phyloP scores from a whole-genome alignment of 805 yeast species.

The Jamesozyma jinghongensis region DNA sequence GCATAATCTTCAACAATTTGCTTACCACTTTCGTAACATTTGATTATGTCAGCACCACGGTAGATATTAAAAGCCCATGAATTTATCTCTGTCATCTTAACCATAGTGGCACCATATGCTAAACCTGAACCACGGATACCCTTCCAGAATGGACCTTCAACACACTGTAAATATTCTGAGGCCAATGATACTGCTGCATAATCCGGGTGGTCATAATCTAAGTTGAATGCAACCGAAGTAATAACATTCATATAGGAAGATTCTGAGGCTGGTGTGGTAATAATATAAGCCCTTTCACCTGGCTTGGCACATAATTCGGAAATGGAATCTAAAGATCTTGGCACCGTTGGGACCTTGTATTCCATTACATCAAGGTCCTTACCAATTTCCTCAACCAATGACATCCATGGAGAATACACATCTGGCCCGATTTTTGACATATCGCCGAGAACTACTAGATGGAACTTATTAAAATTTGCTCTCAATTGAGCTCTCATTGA shows the following conservation, averaged over 20 bases:
- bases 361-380: constrained; percentile 6
- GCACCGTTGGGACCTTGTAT: constrained; percentile 30
- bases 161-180: constrained; percentile 67
- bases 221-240: constrained; percentile 44
- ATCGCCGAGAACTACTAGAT: constrained; percentile 67
- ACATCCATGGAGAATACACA: constrained; percentile 21
- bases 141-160: constrained; percentile 96
- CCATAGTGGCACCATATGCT: constrained; percentile 77
- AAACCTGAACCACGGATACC: constrained; percentile 91
- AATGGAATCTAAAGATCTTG: constrained; percentile 44
- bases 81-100: constrained; percentile 55
- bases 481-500: constrained; percentile 45
- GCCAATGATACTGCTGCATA: constrained; percentile 63
- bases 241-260: constrained; percentile 59
- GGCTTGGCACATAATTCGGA: constrained; percentile 50
- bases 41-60: constrained; percentile 74
- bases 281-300: constrained; percentile 44
- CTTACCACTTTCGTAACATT: constrained; percentile 52
- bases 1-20: constrained; percentile 55
- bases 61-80: constrained; percentile 57
- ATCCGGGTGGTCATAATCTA: constrained; percentile 44
- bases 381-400: constrained; percentile 12
- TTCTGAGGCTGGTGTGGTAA: constrained; percentile 76
- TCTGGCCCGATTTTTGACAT: constrained; percentile 35
- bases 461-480: constrained; percentile 45